These are phyloP conservation scores for Kuraishia piskuri DNA, from an alignment of 805 yeast genomes.

Conservation along the genomic window DNA sequence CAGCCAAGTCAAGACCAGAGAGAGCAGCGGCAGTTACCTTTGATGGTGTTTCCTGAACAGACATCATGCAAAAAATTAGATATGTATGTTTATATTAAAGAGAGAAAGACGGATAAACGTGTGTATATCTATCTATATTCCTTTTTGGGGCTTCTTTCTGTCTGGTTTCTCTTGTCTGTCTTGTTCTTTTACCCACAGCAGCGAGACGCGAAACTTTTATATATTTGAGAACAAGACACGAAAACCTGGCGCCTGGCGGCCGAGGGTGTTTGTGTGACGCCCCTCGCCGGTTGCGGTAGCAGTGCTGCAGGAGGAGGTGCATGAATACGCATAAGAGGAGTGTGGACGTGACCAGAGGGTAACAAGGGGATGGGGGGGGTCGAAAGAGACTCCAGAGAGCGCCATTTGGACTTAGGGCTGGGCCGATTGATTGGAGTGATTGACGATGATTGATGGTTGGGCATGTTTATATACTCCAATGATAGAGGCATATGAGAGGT, in stretches of 20 bases:
- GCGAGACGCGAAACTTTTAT: not conserved
- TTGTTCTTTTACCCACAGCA: not conserved
- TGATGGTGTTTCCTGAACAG: constrained; percentile 63
- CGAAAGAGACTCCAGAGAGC: not conserved
- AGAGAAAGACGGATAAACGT: too few relatives aligned
- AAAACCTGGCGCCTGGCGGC: not conserved
- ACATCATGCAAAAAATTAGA: constrained; percentile 21
- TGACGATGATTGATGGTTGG: too few relatives aligned
- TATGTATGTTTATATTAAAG: too few relatives aligned
- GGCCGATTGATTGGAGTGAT: too few relatives aligned
- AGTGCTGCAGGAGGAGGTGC: not conserved
- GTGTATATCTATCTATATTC: too few relatives aligned
- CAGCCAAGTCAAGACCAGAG: constrained; percentile 39
- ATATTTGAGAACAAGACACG: not conserved
- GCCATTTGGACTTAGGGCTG: too few relatives aligned
- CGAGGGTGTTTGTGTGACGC: not conserved
- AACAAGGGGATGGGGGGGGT: not conserved
- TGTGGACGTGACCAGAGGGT: not conserved
- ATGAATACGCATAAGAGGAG: not conserved
- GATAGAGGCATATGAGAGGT: too few relatives aligned
- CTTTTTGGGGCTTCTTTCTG: not conserved
- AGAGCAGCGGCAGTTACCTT: constrained; percentile 53
- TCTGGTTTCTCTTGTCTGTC: not conserved
- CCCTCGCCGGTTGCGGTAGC: not conserved
- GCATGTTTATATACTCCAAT: too few relatives aligned